Evolutionary conservation across 371 early-diverging fungal genomes (phyloP), one percentile per base, ranked within the genome.

Genomic region (Smittium culicis): DNA sequence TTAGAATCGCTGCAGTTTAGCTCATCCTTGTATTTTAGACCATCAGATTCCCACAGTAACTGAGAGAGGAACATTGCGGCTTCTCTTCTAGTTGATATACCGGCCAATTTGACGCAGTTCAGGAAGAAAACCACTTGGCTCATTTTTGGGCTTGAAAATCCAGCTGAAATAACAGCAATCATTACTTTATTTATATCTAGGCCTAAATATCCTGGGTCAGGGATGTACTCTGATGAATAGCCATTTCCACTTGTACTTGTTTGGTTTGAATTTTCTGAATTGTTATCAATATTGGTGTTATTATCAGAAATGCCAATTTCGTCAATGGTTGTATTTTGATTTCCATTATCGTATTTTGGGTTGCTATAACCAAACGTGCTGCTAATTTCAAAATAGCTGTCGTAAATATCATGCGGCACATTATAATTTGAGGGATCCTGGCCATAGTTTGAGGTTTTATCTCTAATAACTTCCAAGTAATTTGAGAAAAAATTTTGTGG

Each of bases 41-140:
- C 78, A 54, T 70, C 78, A 29, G 78, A 77, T 29, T 78, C 78
- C 74, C 74, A 74, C 27, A 78, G 59, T 30, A 78, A 73, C 30
- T 78, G 69, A 54, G 78, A 35, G 25, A 78, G 66, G 64, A 78
- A 78, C 78, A 78, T 78, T 62, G 78, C 78, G 0, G 74, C 78
- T 31, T 77, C 78, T 29, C 70, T 70, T 29, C 67, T 68, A 0
- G 72, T 70, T 1, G 72, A 28, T 31, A 77, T 72, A 45, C 45
- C 45, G 5, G 45, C 45, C 20, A 45, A 45, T 45, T 45, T 45
- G 5, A 45, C 20, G 11, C 11, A 45, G 45, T 45, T 45, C 45
- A 45, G 20, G 20, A 45, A 45, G 20, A 11, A 45, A 11, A 45
- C 45, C 11, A 20, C 45, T 20, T 45, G 5, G 20, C 20, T 20